Percentiles rank a stretch among this genome's conserved stretches.
Evolutionary conservation across 495 filamentous ascomycete genomes (phyloP).

Genomic region (Bryoglossum gracile): DNA sequence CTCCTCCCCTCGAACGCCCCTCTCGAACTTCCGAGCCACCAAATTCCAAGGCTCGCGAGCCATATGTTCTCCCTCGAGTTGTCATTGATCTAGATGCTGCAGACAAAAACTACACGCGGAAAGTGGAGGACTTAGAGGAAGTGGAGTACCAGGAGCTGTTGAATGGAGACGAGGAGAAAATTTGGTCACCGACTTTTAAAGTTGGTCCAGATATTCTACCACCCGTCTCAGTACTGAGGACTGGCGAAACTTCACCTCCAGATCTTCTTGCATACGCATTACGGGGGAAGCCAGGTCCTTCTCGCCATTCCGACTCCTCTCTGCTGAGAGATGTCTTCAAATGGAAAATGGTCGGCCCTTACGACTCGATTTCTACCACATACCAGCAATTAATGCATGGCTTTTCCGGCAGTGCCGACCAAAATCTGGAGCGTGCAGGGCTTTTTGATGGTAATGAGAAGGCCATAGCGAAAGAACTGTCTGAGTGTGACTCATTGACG

Average conservation of each 20-base stretch:
- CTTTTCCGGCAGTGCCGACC: not conserved
- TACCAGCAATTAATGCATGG: constrained; percentile 2
- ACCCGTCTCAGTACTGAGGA: not conserved
- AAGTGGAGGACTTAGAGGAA: constrained; percentile 7
- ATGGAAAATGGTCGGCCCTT: not conserved
- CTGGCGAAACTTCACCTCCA: not conserved
- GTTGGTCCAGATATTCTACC: not conserved
- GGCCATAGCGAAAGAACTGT: constrained; percentile 1
- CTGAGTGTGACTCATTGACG: not conserved
- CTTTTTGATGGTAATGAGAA: not conserved
- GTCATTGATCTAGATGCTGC: constrained; percentile 23
- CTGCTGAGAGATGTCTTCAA: constrained; percentile 2
- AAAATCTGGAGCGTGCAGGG: constrained; percentile 2
- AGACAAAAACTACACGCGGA: constrained; percentile 13
- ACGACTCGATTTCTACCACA: constrained; percentile 5
- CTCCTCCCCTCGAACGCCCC: no score
- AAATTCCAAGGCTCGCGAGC: no score
- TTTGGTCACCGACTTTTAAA: not conserved
- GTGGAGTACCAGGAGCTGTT: not conserved
- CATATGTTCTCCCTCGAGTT: constrained; percentile 16
- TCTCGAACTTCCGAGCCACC: no score
- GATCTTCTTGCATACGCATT: constrained; percentile 18
- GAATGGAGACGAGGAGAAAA: not conserved
- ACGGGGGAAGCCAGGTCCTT: constrained; percentile 2
- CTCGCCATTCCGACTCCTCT: not conserved